Conservation (phyloP, 106 monocot genomes). For the Acorus calamus region DNA sequence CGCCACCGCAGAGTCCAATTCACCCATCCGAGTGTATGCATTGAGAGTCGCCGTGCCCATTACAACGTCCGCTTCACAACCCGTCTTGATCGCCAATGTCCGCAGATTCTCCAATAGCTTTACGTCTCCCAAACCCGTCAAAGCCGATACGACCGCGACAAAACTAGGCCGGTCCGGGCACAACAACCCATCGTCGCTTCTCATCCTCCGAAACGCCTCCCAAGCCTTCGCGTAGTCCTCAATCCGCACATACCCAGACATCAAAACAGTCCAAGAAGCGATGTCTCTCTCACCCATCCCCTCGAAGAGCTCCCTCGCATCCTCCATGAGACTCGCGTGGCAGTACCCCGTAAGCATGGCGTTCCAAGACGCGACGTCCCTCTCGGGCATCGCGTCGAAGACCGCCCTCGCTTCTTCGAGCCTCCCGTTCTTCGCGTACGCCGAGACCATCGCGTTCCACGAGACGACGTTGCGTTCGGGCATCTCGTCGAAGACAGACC, state of each 20-base stretch:
- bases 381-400: constrained; percentile 50
- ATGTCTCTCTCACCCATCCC: constrained; percentile 32
- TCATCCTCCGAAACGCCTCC: constrained; percentile 27
- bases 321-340: constrained; percentile 21
- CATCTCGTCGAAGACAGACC: constrained; percentile 48
- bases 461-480: constrained; percentile 38
- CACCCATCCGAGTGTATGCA: constrained; percentile 28
- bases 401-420: constrained; percentile 19
- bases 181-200: neutral
- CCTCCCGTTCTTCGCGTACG: constrained; percentile 38
- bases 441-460: constrained; percentile 64
- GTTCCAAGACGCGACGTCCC: constrained; percentile 50
- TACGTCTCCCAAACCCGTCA: constrained; percentile 25
- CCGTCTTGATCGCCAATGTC: constrained; percentile 36
- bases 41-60: constrained; percentile 53
- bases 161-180: constrained; percentile 46
- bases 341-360: constrained; percentile 63
- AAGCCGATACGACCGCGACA: constrained; percentile 27
- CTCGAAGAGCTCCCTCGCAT: constrained; percentile 36
- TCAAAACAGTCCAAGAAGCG: constrained; percentile 63
- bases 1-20: constrained; percentile 24
- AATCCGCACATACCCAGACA: constrained; percentile 53
- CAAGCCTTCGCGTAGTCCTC: constrained; percentile 29
- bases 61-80: constrained; percentile 50
- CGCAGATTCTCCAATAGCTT: constrained; percentile 38